Evolutionary conservation across 1,284 basidiomycete genomes (phyloP), one percentile per base, ranked within the genome.

Genomic region (Cutaneotrichosporon daszewskae): DNA sequence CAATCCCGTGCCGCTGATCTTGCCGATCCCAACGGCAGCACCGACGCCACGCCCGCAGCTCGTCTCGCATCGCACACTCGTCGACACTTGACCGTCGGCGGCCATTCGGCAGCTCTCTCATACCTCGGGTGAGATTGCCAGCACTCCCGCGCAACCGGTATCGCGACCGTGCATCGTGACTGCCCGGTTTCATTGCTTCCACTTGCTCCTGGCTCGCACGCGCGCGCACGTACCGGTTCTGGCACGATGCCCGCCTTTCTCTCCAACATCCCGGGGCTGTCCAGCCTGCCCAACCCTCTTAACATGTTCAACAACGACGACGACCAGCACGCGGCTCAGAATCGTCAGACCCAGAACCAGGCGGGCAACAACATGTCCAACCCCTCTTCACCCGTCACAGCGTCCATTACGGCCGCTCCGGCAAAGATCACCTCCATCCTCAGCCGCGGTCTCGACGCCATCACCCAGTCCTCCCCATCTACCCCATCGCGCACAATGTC

Each of bases 281-380:
- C 56, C 14, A 57, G 37, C 37, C 43, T 50, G 17, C 53, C 61
- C 17, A 64, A 63, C 42, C 59, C 57, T 4, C 49, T 60, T 38
- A 57, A 56, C 43, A 36, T 61, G 34, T 58, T 64, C 43, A 35
- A 40, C 19, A 43, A 45, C 14, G 48, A 54, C 41, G 42, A 27
- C 7, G 33, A 35, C 19, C 33, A 27, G 42, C 33, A 29, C 9
- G 33, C 14, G 26, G 32, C 20, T 13, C 45, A 19, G 38, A 37
- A 28, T 29, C 38, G 17, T 28, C 49, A 20, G 20, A 10, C 16
- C 16, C 22, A 13, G 16, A 19, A 26, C 23, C 14, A 17, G 6
- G 14, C 29, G 12, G 9, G 9, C 12, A 32, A 27, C 39, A 41
- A 32, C 39, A 17, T 7, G 16, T 19, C 26, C 37, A 29, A n/a